phyloP scores from a whole-genome alignment of 2,329 filamentous ascomycete genomes.

The Fusarium pininemorale region DNA sequence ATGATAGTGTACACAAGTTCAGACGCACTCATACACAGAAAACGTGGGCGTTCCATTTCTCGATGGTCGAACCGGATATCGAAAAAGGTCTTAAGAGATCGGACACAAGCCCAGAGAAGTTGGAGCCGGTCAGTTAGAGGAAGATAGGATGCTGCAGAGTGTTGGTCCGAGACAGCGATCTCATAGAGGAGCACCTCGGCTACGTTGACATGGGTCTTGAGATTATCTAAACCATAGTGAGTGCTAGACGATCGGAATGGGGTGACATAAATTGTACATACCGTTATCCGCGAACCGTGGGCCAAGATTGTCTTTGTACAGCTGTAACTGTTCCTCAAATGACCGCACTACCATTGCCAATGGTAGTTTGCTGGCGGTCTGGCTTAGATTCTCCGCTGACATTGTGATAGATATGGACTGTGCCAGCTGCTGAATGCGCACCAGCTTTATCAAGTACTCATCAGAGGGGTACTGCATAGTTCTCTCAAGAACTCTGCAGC shows the following conservation, averaged over 20 bases:
- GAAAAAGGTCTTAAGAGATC: conserved; percentile 54
- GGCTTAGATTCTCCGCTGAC: conserved; percentile 41
- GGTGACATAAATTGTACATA: conserved; percentile 29
- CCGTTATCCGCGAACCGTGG: conserved; percentile 48
- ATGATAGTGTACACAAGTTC: conserved; percentile 60
- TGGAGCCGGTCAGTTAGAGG: conserved; percentile 52
- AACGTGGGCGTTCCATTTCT: conserved; percentile 50
- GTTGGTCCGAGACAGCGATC: conserved; percentile 53
- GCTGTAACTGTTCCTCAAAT: conserved; percentile 56
- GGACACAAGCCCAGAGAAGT: conserved; percentile 57
- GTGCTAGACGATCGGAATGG: not conserved
- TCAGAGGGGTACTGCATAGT: conserved; percentile 56
- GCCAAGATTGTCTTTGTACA: conserved; percentile 50
- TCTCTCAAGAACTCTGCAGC: conserved; percentile 54
- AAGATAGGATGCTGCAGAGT: conserved; percentile 45
- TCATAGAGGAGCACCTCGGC: conserved; percentile 60
- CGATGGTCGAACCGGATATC: conserved; percentile 45
- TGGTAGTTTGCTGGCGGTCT: conserved; percentile 50
- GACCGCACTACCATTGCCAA: conserved; percentile 53
- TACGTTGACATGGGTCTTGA: conserved; percentile 55
- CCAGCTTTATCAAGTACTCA: conserved; percentile 55
- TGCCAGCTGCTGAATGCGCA: conserved; percentile 58
- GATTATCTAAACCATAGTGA: conserved; percentile 44
- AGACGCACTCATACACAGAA: conserved; percentile 55
- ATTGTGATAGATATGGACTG: conserved; percentile 58